These are phyloP conservation scores for Maudiozyma humilis DNA, from an alignment of 1,139 yeast genomes.

Conservation along the genomic window DNA sequence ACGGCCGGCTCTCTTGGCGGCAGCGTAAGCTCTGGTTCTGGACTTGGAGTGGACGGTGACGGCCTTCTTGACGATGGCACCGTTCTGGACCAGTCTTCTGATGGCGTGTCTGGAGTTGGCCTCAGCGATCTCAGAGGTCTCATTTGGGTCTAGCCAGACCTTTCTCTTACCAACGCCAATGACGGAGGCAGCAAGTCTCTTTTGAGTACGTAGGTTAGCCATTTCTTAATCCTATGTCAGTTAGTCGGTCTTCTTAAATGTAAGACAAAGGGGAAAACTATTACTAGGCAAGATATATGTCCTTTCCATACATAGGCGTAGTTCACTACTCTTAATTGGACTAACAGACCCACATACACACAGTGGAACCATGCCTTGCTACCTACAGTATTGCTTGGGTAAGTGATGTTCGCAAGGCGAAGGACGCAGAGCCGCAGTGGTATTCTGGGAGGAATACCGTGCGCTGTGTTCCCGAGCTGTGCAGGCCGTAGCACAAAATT, in stretches of 20 bases:
- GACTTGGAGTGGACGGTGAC: constrained; percentile 96
- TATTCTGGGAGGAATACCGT: neutral
- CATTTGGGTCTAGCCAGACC: constrained; percentile 99
- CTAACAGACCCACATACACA: too few relatives aligned
- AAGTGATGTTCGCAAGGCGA: neutral
- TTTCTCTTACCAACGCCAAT: constrained; percentile 99
- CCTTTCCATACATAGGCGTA: too few relatives aligned
- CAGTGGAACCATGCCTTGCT: too few relatives aligned
- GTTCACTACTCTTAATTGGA: neutral
- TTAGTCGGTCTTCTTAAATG: constrained; percentile 1
- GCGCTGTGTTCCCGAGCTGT: neutral
- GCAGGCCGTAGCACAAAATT: neutral
- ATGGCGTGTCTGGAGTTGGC: constrained; percentile 99
- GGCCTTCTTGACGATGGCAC: constrained; percentile 98
- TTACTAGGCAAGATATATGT: too few relatives aligned
- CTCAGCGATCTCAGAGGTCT: constrained; percentile 89
- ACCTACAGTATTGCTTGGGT: neutral
- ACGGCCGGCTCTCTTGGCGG: constrained; percentile 97
- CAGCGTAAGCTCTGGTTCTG: constrained; percentile 95
- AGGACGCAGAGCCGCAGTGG: neutral
- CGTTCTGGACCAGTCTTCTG: constrained; percentile 96
- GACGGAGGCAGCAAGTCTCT: constrained; percentile 99
- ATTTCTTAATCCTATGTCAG: constrained; percentile 31
- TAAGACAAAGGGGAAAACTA: neutral
- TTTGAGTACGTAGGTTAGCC: constrained; percentile 99